Evolutionary conservation across 2,329 filamentous ascomycete species (phyloP).

Genomic region (Chaetomiaceae sp.): DNA sequence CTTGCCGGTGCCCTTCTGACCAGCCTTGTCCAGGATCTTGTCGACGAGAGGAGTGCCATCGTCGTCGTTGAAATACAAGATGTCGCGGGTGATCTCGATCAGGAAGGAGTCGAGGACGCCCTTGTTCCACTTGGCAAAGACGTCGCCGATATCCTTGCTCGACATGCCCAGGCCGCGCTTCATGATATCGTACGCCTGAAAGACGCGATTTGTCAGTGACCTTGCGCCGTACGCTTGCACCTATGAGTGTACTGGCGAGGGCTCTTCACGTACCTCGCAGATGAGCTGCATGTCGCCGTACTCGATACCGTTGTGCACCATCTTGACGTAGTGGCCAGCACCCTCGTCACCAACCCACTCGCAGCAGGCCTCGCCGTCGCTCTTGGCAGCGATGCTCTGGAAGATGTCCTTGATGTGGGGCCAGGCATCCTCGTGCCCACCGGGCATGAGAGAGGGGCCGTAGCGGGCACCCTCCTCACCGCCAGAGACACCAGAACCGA

Average conservation of each 20-base stretch:
- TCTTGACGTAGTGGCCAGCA: conserved; percentile 99
- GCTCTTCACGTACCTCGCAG: conserved; percentile 66
- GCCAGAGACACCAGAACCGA: conserved; percentile 95
- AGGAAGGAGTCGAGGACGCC: conserved; percentile 98
- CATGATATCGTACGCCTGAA: conserved; percentile 96
- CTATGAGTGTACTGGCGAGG: neutral
- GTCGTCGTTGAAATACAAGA: conserved; percentile 97
- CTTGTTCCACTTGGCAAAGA: conserved; percentile 95
- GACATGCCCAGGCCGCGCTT: conserved; percentile 89
- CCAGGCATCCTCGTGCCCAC: conserved; percentile 98
- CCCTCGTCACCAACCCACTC: conserved; percentile 99
- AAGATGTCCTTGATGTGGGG: conserved; percentile 98
- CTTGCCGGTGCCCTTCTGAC: conserved; percentile 99
- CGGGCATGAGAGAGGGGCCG: conserved; percentile 96
- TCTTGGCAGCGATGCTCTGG: conserved; percentile 96
- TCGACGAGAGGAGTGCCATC: conserved; percentile 86
- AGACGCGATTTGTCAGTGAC: conserved; percentile 7
- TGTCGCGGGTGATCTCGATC: conserved; percentile 97
- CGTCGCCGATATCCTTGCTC: conserved; percentile 93
- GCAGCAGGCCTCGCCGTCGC: conserved; percentile 93
- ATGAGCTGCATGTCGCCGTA: conserved; percentile 99
- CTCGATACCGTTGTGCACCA: conserved; percentile 99
- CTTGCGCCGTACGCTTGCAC: no score
- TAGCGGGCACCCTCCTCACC: conserved; percentile 99
- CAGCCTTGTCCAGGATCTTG: conserved; percentile 98